Evolutionary conservation across 768 basidiomycete species (phyloP).

Genomic region (Naganishia antarctica): DNA sequence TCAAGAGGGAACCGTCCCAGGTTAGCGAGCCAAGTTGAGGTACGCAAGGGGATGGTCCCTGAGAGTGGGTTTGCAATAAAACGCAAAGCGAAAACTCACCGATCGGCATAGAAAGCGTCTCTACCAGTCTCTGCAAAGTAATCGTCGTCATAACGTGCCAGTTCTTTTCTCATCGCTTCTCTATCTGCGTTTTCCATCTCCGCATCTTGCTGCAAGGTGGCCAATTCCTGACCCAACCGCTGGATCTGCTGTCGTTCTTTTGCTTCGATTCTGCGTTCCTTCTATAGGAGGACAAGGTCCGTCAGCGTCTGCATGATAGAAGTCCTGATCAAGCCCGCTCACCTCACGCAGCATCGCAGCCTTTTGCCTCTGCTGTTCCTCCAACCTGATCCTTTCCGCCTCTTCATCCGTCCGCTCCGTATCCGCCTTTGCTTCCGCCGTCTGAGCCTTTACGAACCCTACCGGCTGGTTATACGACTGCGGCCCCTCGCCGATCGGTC

Average conservation of each 20-base stretch:
- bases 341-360: slow-evolving; percentile 83
- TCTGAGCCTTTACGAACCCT: slow-evolving; percentile 66
- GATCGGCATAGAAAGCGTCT: slow-evolving; percentile 85
- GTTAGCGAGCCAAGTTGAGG: neutral
- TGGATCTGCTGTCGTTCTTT: slow-evolving; percentile 76
- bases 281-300: slow-evolving; percentile 52
- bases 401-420: slow-evolving; percentile 76
- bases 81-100: slow-evolving; percentile 55
- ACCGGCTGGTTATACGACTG: slow-evolving; percentile 76
- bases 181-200: slow-evolving; percentile 36
- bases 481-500: slow-evolving; percentile 62
- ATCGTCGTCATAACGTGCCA: slow-evolving; percentile 68
- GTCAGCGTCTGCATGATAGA: no score
- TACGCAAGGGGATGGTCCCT: neutral
- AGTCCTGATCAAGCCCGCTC: no score
- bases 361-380: slow-evolving; percentile 68
- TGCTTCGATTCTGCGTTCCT: slow-evolving; percentile 88
- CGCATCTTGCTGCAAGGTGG: slow-evolving; percentile 34
- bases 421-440: slow-evolving; percentile 50
- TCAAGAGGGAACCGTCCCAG: slow-evolving; percentile 1
- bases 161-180: slow-evolving; percentile 55
- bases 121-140: slow-evolving; percentile 93
- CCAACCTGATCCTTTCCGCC: slow-evolving; percentile 73
- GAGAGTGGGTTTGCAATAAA: slow-evolving; percentile 11
- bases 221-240: slow-evolving; percentile 46